These are phyloP conservation scores for Apocynum venetum DNA, from an alignment of 257 asterid species.

Conservation along the genomic window DNA sequence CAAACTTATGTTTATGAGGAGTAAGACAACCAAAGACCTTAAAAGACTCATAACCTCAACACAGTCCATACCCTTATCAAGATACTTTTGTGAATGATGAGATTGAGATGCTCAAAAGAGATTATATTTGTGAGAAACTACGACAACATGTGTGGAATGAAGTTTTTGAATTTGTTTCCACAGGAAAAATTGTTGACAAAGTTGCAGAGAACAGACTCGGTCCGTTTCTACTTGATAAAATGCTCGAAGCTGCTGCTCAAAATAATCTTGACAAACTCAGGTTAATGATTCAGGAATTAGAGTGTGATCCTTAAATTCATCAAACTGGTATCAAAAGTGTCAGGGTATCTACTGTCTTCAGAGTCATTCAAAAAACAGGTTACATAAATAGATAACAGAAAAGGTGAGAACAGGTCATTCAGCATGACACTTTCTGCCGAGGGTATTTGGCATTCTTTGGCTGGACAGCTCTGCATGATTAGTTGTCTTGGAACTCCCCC, in stretches of 20 bases:
- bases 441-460: constrained; percentile 19
- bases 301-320: constrained; percentile 7
- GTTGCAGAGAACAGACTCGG: constrained; percentile 4
- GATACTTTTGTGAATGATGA: constrained; percentile 10
- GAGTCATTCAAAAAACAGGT: constrained; percentile 13
- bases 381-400: constrained; percentile 13
- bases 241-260: not conserved
- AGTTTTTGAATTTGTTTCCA: constrained; percentile 11
- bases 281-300: constrained; percentile 20
- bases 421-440: constrained; percentile 20
- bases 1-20: too few relatives aligned
- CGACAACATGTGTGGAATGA: constrained; percentile 15
- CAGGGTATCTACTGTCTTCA: constrained; percentile 7
- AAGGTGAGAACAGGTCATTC: constrained; percentile 17
- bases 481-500: constrained; percentile 19
- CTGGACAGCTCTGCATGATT: constrained; percentile 26
- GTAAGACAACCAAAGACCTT: too few relatives aligned
- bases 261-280: constrained; percentile 10
- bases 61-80: constrained; percentile 16
- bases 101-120: constrained; percentile 14
- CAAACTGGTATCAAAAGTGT: not conserved
- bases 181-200: not conserved
- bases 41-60: too few relatives aligned
- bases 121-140: constrained; percentile 10
- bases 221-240: constrained; percentile 10